Evolutionary conservation across 345 rosid genomes (phyloP).

Genomic region (Erysimum cheiranthoides): DNA sequence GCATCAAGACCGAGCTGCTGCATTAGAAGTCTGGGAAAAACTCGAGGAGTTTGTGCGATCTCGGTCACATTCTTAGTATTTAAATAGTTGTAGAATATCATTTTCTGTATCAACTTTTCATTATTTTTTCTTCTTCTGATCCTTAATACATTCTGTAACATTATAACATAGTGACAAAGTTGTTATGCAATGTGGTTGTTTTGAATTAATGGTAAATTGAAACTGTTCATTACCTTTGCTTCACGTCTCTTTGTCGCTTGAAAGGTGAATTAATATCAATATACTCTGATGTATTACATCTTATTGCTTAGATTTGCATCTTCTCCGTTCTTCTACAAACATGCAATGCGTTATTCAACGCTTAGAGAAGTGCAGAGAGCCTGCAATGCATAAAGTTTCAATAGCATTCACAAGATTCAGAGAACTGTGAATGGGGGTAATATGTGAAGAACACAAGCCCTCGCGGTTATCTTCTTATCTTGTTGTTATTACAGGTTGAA

Average conservation of each 20-base stretch:
- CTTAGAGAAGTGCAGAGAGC: constrained; percentile 9
- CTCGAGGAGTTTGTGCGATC: constrained; percentile 90
- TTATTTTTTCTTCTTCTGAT: constrained; percentile 18
- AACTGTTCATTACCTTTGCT: constrained; percentile 8
- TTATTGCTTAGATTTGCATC: neutral
- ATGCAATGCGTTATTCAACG: neutral
- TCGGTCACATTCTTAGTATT: constrained; percentile 69
- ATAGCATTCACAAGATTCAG: constrained; percentile 5
- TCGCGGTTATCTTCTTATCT: neutral
- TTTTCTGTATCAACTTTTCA: constrained; percentile 34
- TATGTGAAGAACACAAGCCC: neutral
- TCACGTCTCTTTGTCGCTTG: neutral
- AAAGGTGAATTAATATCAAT: neutral
- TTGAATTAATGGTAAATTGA: neutral
- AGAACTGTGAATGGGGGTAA: neutral
- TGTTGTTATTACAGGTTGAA: constrained; percentile 15
- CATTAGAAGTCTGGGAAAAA: constrained; percentile 95
- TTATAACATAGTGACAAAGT: constrained; percentile 29
- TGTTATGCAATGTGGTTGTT: constrained; percentile 28
- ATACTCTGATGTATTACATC: neutral
- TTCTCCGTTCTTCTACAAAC: neutral
- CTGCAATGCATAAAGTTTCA: neutral
- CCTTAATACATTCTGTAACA: constrained; percentile 32
- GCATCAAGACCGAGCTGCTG: constrained; percentile 95
- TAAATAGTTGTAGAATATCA: constrained; percentile 35